Percentiles rank a stretch among this genome's conserved stretches.
Conservation (phyloP, 2,329 filamentous ascomycete genomes). For the Colletotrichum siamense region DNA sequence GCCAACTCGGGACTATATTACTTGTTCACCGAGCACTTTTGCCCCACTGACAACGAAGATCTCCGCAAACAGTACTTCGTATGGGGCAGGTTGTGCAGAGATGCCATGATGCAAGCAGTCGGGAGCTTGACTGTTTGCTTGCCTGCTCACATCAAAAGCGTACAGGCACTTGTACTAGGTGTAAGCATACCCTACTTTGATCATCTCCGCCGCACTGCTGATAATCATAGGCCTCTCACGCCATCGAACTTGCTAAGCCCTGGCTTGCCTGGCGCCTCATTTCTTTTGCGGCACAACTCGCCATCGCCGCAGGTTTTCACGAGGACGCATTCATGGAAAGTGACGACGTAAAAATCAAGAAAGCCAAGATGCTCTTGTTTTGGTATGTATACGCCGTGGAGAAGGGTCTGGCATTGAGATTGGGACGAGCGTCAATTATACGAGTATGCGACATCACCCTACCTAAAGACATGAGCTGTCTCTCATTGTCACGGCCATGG, state of each 20-base stretch:
- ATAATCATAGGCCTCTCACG: background rate
- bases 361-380: conserved; percentile 37
- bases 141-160: background rate
- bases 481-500: conserved; percentile 36
- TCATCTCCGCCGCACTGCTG: background rate
- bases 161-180: background rate
- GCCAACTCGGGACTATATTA: conserved; percentile 55
- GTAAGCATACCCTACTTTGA: background rate
- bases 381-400: conserved; percentile 63
- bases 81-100: background rate
- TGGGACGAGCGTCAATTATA: conserved; percentile 63
- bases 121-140: background rate
- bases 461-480: conserved; percentile 34
- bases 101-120: background rate
- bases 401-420: conserved; percentile 61
- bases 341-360: background rate
- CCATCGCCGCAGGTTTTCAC: conserved; percentile 18
- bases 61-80: background rate
- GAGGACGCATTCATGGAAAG: conserved; percentile 3
- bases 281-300: background rate
- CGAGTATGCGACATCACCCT: conserved; percentile 62
- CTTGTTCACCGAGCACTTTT: conserved; percentile 46
- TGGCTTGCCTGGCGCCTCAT: background rate
- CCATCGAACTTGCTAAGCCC: background rate
- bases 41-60: background rate